Evolutionary conservation across 768 basidiomycete species (phyloP).

Genomic region (Kwoniella pini): DNA sequence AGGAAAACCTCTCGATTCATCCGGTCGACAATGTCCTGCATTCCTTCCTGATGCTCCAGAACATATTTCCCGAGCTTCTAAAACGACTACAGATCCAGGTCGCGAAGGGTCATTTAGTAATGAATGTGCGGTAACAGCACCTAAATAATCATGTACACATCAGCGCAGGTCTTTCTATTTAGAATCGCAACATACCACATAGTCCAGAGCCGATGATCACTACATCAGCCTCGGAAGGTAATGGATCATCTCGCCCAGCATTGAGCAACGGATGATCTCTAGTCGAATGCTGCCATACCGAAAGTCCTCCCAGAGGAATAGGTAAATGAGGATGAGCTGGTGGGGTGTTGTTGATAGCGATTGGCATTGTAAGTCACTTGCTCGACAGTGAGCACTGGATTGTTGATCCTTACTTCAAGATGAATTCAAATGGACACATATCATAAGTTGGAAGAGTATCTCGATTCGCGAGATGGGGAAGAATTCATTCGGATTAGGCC

Average conservation of each 20-base stretch:
- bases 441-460: no score
- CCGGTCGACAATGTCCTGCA: slow-evolving; percentile 45
- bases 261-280: slow-evolving; percentile 38
- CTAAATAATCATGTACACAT: slow-evolving; percentile 4
- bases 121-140: slow-evolving; percentile 29
- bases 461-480: no score
- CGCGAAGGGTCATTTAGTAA: slow-evolving; percentile 26
- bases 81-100: slow-evolving; percentile 59
- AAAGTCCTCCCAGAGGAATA: slow-evolving; percentile 28
- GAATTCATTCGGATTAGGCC: not conserved
- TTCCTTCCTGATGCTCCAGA: slow-evolving; percentile 66
- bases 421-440: no score
- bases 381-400: no score
- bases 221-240: slow-evolving; percentile 35
- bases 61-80: slow-evolving; percentile 73
- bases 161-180: no score
- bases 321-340: slow-evolving; percentile 32
- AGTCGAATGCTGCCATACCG: slow-evolving; percentile 34
- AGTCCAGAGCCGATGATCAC: slow-evolving; percentile 41
- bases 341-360: slow-evolving; percentile 20
- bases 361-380: slow-evolving; percentile 31
- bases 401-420: no score
- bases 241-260: slow-evolving; percentile 24
- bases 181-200: slow-evolving; percentile 30
- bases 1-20: slow-evolving; percentile 23